Evolutionary conservation across 1,139 yeast species (phyloP), one percentile per base, ranked within the genome.

Genomic region (Yamadazyma conglobata): DNA sequence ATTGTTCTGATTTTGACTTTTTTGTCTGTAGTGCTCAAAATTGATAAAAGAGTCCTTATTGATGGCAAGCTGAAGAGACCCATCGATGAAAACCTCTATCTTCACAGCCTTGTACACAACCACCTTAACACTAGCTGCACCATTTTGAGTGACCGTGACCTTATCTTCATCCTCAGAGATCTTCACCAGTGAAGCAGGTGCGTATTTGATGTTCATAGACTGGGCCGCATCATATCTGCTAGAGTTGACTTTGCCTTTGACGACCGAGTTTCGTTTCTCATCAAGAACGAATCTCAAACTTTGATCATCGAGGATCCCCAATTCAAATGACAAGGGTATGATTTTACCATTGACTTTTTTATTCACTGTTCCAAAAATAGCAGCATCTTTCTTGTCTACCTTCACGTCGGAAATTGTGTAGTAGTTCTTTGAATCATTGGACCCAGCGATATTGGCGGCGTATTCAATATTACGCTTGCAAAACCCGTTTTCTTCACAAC

Each of bases 401-500:
- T 74, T 52, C n/a, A 30, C 11, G 3, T 60, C 43, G 38, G 75
- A 79, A 20, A 89, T 50, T 2, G 64, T 44, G 51, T 88, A 89
- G 12, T 76, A 15, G 22, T 14, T 24, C n/a, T 14, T 15, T n/a
- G n/a, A n/a, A n/a, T n/a, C n/a, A 10, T 15, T 7, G 10, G 15
- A 19, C 6, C 4, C 9, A 9, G 15, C 21, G 12, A 28, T 22
- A 8, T 30, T 7, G 4, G n/a, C 10, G 5, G 93, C 91, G 53
- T 73, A 88, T 38, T 76, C 77, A 32, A 93, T 62, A 48, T 91
- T 87, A 50, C 98, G 69, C 30, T 71, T 62, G 53, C 98, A 91
- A 52, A 91, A 89, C 6, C 96, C 94, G 13, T 89, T 74, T 46
- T 84, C 80, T 8, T 67, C 77, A 58, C 98, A 91, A 10, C 72